These are phyloP conservation scores for Leccinum sublutescens DNA, from an alignment of 768 basidiomycete species.

Conservation along the genomic window DNA sequence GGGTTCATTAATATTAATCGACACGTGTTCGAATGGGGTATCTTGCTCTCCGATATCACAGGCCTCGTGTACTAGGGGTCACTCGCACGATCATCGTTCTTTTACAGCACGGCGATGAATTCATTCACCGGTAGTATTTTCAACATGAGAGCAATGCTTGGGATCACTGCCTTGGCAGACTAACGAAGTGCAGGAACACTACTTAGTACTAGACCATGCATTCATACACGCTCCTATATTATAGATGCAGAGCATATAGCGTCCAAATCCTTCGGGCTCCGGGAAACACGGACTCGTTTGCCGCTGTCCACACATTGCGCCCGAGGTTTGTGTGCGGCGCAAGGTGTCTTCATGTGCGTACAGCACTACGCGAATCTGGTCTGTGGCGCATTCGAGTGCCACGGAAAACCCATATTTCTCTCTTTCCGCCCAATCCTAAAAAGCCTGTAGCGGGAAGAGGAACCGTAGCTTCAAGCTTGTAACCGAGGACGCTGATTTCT, in stretches of 20 bases:
- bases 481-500: constrained; percentile 55
- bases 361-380: constrained; percentile 27
- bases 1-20: not conserved
- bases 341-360: constrained; percentile 15
- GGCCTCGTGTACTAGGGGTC: constrained; percentile 34
- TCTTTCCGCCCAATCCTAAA: constrained; percentile 41
- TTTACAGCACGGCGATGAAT: constrained; percentile 39
- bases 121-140: constrained; percentile 40
- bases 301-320: not conserved
- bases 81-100: constrained; percentile 35
- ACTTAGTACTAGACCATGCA: not conserved
- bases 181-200: constrained; percentile 15
- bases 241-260: not conserved
- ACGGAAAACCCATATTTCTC: constrained; percentile 68
- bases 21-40: constrained; percentile 38
- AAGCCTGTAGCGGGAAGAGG: constrained; percentile 47
- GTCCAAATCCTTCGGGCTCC: constrained; percentile 3
- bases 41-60: constrained; percentile 40
- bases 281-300: constrained; percentile 13
- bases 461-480: constrained; percentile 64
- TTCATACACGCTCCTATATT: constrained; percentile 2
- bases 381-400: constrained; percentile 34
- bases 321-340: not conserved
- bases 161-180: constrained; percentile 34
- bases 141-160: constrained; percentile 37